Base-by-base conservation (phyloP, 2,329 filamentous ascomycete species). In the Ciborinia camelliae region DNA sequence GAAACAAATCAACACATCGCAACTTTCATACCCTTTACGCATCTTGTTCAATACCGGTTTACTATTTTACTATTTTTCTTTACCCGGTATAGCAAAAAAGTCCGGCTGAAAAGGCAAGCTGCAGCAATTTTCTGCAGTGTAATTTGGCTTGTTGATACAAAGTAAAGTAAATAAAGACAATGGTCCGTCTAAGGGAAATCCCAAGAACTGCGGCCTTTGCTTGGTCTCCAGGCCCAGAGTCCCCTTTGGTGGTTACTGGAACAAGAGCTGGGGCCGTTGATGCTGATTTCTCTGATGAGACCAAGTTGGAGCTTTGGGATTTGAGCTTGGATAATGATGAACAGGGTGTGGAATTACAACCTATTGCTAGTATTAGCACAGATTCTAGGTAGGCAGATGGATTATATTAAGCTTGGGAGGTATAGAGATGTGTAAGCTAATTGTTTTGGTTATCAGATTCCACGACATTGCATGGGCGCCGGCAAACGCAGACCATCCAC, bases 151-250 rank as follows among this genome's bases (percentile, higher is more conserved):
- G 55, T 61, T 39, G 35, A 53, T 43, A 45, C 48, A 45, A 2
- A 37, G 35, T 48, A 53, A 32, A 45, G 43, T 39, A 43, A 54
- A 57, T 45, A 55, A 15, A 62, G 68, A 72, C 55, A 78, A 99
- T 99, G 95, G 94, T 97, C 79, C 91, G 92, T 81, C 84, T 98
- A 79, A 88, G 94, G 83, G 93, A 98, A 82, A 96, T 99, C 76
- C 91, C 92, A 77, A 88, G 95, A 80, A 99, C 95, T 74, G 95
- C 94, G 78, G 90, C 94, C 74, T 99, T 99, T 78, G 92, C 95
- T 75, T 99, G 95, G 94, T 97, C 92, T 71, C 90, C 93, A 32
- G 90, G 88, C 72, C 81, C 91, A 59, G 84, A 86, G 47, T 86
- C 88, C 71, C 92, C 94, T 72, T 83, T 96, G 71, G 82, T 99